Base-by-base conservation (phyloP, 768 basidiomycete species). In the Agaricus blazei region DNA sequence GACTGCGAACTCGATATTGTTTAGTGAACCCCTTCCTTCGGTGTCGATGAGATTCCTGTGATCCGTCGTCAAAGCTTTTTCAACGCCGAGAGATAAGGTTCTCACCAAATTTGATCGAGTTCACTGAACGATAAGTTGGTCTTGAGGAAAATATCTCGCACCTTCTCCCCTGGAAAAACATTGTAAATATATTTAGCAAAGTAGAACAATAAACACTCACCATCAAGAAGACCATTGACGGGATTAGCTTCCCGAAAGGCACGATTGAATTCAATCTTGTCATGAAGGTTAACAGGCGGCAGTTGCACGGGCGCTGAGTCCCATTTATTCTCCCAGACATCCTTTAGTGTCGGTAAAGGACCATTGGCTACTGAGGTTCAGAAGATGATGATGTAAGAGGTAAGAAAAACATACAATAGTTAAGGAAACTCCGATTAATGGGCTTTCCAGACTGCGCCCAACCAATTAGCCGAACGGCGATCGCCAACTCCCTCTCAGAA, bases 1-100 rank as follows among this genome's bases (percentile, higher is more conserved):
- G 56, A 90, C 70, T 36, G 82, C 79, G 65, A 91, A 91, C 57
- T 89, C 86, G 28, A 78, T 68, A 7, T 78, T 72, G 61, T 88
- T 85, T 9, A 91, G 78, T 3, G 75, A 70, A 5, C 85, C 86
- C 36, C 82, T 73, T 34, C 75, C 70, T 50, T 78, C 75, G 8
- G 76, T 80, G 64, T 89, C 87, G 24, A 83, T 78, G 40, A 89
- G 73, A 52, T 78, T 80, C 80, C 84, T 86, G 56, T 44, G 9
- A 34, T 31, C 9, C 48, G 26, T 38, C 15, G 26, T 24, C 23
- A 44, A 3, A 15, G 23, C 31, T 4, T 24, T 3, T 12, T 28
- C 44, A 48, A 38, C 11, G 24, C 14, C 40, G 9, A 49, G 36
- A 40, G 14, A 11, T 15, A 15, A 46, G 37, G 27, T 19, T 66